A percentile compares a stretch with the other conserved stretches of the same genome.
Evolutionary conservation across 768 basidiomycete species (phyloP).

Genomic region (Pleurotus ostreatus): DNA sequence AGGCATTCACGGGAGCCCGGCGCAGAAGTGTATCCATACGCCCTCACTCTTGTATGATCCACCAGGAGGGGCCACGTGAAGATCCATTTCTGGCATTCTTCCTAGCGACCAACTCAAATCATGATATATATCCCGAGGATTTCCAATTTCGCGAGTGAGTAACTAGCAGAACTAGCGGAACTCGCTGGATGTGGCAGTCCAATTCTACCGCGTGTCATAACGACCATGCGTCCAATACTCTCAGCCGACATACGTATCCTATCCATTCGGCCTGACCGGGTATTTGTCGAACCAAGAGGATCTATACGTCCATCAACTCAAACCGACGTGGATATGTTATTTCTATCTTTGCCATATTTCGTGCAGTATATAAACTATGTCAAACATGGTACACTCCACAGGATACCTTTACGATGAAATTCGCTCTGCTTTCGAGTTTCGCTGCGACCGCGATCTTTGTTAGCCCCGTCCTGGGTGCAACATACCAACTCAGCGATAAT

Average conservation of each 20-base stretch:
- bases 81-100: too few relatives aligned
- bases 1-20: too few relatives aligned
- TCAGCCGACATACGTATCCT: too few relatives aligned
- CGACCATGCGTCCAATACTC: not conserved
- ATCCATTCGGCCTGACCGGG: too few relatives aligned
- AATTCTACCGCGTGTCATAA: not conserved
- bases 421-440: not conserved
- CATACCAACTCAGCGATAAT: constrained; percentile 38
- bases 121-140: too few relatives aligned
- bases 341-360: not conserved
- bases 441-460: not conserved
- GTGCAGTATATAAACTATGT: not conserved
- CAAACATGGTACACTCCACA: not conserved
- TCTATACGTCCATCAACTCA: too few relatives aligned
- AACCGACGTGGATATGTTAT: not conserved
- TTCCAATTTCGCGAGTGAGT: not conserved
- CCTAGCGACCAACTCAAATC: too few relatives aligned
- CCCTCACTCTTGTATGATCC: too few relatives aligned
- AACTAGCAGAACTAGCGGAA: not conserved
- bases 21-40: too few relatives aligned
- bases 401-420: not conserved
- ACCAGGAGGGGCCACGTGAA: too few relatives aligned
- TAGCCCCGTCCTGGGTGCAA: constrained; percentile 27
- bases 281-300: too few relatives aligned
- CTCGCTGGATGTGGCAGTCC: not conserved